These are phyloP conservation scores for Entomortierella beljakovae DNA, from an alignment of 192 early-diverging fungal genomes.

Conservation along the genomic window DNA sequence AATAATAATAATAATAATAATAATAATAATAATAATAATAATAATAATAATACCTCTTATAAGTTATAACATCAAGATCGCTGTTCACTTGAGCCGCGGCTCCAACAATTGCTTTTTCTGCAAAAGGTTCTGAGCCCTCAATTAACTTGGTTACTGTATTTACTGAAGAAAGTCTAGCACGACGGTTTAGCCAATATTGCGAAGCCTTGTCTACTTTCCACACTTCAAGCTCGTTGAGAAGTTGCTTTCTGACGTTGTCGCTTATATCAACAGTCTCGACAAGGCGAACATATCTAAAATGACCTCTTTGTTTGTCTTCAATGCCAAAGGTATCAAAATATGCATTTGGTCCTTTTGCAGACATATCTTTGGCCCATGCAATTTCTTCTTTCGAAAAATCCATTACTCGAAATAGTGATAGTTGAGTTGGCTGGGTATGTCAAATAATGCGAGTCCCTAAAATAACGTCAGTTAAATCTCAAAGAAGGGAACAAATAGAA, in stretches of 20 bases:
- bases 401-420: too few species aligned
- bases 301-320: neutral
- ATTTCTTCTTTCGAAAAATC: neutral
- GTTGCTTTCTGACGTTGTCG: neutral
- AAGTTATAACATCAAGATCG: too few species aligned
- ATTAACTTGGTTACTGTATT: conserved; percentile 2
- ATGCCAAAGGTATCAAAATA: conserved; percentile 1
- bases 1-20: too few species aligned
- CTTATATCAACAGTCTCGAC: neutral
- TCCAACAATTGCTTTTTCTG: neutral
- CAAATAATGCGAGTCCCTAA: too few species aligned
- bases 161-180: neutral
- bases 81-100: neutral
- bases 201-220: neutral
- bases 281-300: neutral
- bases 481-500: too few species aligned
- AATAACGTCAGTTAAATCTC: too few species aligned
- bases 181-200: neutral
- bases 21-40: too few species aligned
- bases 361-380: neutral
- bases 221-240: neutral
- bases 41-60: too few species aligned
- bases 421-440: too few species aligned
- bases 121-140: neutral
- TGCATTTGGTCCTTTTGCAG: neutral